Conservation (phyloP, 2,329 filamentous ascomycete species). For the Ceratocystis alfenasii region DNA sequence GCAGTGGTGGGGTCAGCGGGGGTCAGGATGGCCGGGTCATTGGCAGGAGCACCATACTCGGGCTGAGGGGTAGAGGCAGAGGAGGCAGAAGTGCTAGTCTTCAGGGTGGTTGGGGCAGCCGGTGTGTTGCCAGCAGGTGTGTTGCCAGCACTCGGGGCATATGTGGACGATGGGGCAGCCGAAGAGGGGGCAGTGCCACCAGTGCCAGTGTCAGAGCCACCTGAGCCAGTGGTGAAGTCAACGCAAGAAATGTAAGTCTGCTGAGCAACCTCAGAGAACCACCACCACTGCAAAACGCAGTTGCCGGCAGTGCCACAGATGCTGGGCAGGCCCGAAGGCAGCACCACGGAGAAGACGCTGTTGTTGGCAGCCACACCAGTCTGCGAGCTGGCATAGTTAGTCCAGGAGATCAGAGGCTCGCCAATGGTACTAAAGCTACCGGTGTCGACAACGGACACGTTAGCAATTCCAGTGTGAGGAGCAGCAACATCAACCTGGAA, state of each 20-base stretch:
- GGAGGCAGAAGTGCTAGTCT: not conserved
- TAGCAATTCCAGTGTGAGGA: conserved; percentile 37
- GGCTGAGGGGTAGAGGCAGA: not conserved
- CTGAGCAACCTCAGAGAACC: conserved; percentile 30
- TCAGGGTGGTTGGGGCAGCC: not conserved
- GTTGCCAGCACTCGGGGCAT: not conserved
- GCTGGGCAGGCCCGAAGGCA: conserved; percentile 27
- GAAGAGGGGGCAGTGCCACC: not conserved
- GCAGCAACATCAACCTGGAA: conserved; percentile 35
- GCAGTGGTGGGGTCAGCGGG: not conserved
- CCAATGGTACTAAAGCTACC: conserved; percentile 42
- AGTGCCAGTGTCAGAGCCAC: conserved; percentile 9
- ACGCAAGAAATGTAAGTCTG: conserved; percentile 34
- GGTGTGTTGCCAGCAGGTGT: not conserved
- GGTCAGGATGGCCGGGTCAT: not conserved
- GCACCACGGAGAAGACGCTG: conserved; percentile 34
- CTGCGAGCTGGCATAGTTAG: conserved; percentile 41
- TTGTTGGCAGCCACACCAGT: conserved; percentile 33
- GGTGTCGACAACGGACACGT: conserved; percentile 47
- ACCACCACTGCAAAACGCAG: conserved; percentile 38
- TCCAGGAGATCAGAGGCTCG: conserved; percentile 41
- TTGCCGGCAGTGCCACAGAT: conserved; percentile 28
- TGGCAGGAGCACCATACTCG: not conserved
- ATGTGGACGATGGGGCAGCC: not conserved
- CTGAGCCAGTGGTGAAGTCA: conserved; percentile 27